A percentile compares a stretch with the other conserved stretches of the same genome.
These are phyloP conservation scores for Emergomyces orientalis DNA, from an alignment of 2,329 filamentous ascomycete genomes.

Conservation along the genomic window DNA sequence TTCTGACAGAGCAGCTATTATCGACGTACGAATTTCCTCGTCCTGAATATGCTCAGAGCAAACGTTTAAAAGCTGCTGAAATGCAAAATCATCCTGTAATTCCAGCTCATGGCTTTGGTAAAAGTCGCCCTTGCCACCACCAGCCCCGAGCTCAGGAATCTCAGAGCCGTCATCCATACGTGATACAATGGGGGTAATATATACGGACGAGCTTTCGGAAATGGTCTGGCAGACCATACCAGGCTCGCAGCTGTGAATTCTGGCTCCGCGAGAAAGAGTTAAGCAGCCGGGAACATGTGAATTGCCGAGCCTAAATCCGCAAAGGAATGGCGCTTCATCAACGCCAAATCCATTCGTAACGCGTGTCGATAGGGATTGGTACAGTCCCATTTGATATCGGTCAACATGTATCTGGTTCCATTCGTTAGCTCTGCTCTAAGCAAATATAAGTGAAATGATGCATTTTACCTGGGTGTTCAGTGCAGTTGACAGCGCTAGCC, in stretches of 20 bases:
- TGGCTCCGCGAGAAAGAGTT: conserved; percentile 47
- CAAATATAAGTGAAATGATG: not conserved
- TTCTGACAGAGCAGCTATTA: conserved; percentile 23
- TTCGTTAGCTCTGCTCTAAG: conserved; percentile 12
- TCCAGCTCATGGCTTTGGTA: conserved; percentile 59
- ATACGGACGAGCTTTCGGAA: conserved; percentile 50
- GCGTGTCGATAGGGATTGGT: conserved; percentile 49
- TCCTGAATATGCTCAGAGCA: conserved; percentile 36
- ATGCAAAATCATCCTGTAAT: conserved; percentile 39
- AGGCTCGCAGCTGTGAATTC: conserved; percentile 79
- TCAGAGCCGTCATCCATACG: conserved; percentile 48
- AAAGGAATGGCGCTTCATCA: conserved; percentile 57
- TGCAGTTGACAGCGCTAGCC: conserved; percentile 66
- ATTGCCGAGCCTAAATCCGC: conserved; percentile 69
- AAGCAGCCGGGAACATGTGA: conserved; percentile 59
- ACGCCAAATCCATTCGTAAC: conserved; percentile 35
- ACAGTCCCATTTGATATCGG: conserved; percentile 66
- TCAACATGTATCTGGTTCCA: conserved; percentile 65
- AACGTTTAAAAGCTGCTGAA: conserved; percentile 46
- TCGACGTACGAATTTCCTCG: conserved; percentile 20
- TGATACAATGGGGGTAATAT: conserved; percentile 69
- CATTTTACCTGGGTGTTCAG: conserved; percentile 52
- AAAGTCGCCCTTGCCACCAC: conserved; percentile 69
- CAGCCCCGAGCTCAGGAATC: conserved; percentile 64
- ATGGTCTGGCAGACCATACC: conserved; percentile 42